These are phyloP conservation scores for Colletotrichum sp. DNA, from an alignment of 2,329 filamentous ascomycete genomes.

Conservation along the genomic window DNA sequence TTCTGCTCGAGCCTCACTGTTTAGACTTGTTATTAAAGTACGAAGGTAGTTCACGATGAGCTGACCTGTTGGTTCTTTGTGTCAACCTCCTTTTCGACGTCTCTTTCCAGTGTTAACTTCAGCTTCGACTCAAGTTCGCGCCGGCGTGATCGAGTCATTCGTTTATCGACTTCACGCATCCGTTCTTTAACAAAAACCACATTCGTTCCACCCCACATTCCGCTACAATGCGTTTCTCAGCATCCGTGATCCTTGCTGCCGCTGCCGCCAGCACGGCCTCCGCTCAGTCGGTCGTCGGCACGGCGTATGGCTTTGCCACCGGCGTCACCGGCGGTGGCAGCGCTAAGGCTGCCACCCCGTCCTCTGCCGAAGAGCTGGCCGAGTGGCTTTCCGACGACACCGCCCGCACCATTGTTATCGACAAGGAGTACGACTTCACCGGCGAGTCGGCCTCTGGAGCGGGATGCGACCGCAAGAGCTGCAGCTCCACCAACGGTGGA, in stretches of 20 bases:
- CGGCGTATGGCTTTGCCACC: constrained; percentile 33
- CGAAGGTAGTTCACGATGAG: background rate
- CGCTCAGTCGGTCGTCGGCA: constrained; percentile 31
- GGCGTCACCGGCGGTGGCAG: constrained; percentile 57
- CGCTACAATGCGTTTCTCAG: constrained; percentile 40
- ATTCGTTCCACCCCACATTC: background rate
- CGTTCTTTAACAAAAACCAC: background rate
- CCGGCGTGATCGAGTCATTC: background rate
- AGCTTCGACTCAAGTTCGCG: background rate
- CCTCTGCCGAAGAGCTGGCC: constrained; percentile 48
- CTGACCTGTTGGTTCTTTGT: background rate
- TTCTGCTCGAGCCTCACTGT: background rate
- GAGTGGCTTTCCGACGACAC: constrained; percentile 30
- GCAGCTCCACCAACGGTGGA: constrained; percentile 26
- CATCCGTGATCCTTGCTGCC: background rate
- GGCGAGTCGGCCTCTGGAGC: constrained; percentile 26
- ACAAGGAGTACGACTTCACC: constrained; percentile 32
- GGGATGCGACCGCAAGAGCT: constrained; percentile 29
- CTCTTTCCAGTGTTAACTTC: background rate
- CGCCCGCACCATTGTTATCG: constrained; percentile 27
- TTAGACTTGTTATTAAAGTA: background rate
- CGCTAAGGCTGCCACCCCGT: constrained; percentile 48
- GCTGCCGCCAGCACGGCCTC: constrained; percentile 25
- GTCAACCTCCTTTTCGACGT: background rate
- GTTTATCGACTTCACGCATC: constrained; percentile 1